Conservation (phyloP, 164 flowering plant genomes). For the Umbilicus rupestris region DNA sequence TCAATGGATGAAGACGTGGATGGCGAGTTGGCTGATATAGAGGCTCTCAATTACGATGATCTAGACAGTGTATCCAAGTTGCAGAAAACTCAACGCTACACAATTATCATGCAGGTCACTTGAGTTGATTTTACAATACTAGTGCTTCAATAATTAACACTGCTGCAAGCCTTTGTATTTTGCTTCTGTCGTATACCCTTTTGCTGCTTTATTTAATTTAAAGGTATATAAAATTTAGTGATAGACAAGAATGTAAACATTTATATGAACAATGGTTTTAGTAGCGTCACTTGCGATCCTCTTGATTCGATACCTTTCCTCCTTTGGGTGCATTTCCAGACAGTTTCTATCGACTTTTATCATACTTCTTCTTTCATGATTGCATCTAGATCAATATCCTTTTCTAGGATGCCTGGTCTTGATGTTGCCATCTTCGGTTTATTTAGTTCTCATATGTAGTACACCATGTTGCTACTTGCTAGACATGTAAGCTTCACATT, state of each 20-base stretch:
- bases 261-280: not conserved
- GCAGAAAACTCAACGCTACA: conserved; percentile 74
- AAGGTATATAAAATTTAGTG: not conserved
- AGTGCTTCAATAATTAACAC: not conserved
- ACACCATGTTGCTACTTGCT: too few relatives aligned
- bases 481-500: too few relatives aligned
- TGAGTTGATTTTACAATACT: not conserved
- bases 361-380: not conserved
- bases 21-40: conserved; percentile 68
- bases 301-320: not conserved
- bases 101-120: conserved; percentile 73
- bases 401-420: not conserved
- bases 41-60: conserved; percentile 77
- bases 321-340: not conserved
- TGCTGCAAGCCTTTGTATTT: not conserved
- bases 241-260: not conserved
- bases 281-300: not conserved
- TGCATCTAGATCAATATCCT: not conserved
- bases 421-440: too few relatives aligned
- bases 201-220: not conserved
- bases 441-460: too few relatives aligned
- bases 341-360: not conserved
- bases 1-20: conserved; percentile 79
- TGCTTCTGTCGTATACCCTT: not conserved
- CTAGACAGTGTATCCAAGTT: conserved; percentile 86